Conservation (phyloP, 352 stramenopile species). For the Aphanomyces invadans region DNA sequence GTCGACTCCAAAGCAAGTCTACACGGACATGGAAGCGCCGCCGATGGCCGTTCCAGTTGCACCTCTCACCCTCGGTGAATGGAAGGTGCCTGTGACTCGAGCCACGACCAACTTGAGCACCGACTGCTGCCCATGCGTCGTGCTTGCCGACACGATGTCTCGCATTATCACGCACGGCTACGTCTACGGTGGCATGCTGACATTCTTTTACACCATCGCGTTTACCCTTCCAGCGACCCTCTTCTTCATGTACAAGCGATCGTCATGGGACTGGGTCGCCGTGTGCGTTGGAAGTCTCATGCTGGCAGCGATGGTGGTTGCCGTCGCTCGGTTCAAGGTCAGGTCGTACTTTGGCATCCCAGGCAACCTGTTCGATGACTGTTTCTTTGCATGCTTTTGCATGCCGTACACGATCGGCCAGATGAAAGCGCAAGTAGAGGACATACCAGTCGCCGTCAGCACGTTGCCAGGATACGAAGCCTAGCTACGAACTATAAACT, state of each 20-base stretch:
- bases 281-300: neutral
- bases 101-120: neutral
- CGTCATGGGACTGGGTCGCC: neutral
- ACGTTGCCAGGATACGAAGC: neutral
- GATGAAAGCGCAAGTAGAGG: neutral
- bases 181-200: neutral
- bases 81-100: neutral
- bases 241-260: neutral
- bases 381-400: neutral
- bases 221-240: neutral
- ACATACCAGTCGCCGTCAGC: neutral
- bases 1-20: neutral
- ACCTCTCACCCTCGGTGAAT: neutral
- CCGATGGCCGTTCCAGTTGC: neutral
- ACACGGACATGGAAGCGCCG: neutral
- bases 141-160: neutral
- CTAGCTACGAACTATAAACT: too few relatives aligned
- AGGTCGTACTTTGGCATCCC: neutral
- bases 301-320: neutral
- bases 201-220: neutral
- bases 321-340: neutral
- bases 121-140: neutral
- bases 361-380: neutral
- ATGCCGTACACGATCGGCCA: neutral
- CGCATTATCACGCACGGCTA: neutral